These are phyloP conservation scores for Boletellus sp. DNA, from an alignment of 768 basidiomycete species.

Conservation along the genomic window DNA sequence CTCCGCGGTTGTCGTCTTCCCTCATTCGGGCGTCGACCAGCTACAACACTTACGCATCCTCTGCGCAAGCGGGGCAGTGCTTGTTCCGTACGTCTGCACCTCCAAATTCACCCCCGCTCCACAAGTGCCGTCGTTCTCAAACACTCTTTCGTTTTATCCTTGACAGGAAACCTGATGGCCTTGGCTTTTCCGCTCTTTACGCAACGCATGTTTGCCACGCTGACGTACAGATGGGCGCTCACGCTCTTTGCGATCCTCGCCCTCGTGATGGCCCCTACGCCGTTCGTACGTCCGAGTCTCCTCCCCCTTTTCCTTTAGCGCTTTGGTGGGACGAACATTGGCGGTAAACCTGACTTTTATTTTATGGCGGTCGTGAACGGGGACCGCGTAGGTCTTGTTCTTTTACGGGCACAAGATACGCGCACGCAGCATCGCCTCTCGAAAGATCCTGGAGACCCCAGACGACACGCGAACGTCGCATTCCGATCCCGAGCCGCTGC, in stretches of 20 bases:
- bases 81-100: conserved; percentile 36
- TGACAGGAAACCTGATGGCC: conserved; percentile 37
- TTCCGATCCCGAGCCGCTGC: neutral
- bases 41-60: conserved; percentile 47
- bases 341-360: too few relatives aligned
- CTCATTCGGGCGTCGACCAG: conserved; percentile 17
- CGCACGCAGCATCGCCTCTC: conserved; percentile 24
- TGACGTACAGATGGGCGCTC: conserved; percentile 51
- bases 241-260: conserved; percentile 41
- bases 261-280: conserved; percentile 42
- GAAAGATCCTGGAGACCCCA: conserved; percentile 12
- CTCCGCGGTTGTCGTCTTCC: neutral
- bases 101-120: too few relatives aligned
- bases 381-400: conserved; percentile 24
- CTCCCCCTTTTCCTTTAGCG: neutral
- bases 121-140: neutral
- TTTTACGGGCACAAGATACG: conserved; percentile 33
- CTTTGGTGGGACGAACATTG: too few relatives aligned
- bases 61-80: conserved; percentile 51
- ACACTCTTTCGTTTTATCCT: neutral
- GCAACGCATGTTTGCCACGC: conserved; percentile 39
- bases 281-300: conserved; percentile 33
- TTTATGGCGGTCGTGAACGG: too few relatives aligned
- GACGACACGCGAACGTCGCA: conserved; percentile 2
- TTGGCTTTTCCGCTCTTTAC: conserved; percentile 51